Percentiles rank a stretch among this genome's conserved stretches.
phyloP scores from a whole-genome alignment of 768 basidiomycete species.

The Tricholoma sp. region DNA sequence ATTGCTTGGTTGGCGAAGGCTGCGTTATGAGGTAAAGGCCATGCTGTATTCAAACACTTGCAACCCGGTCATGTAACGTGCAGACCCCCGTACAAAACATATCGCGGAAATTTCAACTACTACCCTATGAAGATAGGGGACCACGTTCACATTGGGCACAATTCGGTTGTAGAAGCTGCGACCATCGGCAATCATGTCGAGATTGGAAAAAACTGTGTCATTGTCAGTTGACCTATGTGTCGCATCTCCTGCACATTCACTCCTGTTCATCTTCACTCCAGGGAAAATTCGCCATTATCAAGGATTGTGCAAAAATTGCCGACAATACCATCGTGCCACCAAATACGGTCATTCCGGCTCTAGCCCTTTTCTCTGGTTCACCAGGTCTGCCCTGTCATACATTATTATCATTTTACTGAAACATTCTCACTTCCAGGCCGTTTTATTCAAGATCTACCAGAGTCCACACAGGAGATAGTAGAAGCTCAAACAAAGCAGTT shows the following conservation, averaged over 20 bases:
- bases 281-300: slow-evolving; percentile 97
- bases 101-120: slow-evolving; percentile 90
- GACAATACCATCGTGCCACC: slow-evolving; percentile 89
- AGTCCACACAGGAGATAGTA: slow-evolving; percentile 89
- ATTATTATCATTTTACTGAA: neutral
- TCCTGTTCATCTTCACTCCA: slow-evolving; percentile 31
- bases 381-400: slow-evolving; percentile 55
- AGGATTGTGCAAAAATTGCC: slow-evolving; percentile 87
- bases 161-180: slow-evolving; percentile 87
- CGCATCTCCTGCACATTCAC: neutral
- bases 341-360: slow-evolving; percentile 87
- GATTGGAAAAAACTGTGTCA: slow-evolving; percentile 93
- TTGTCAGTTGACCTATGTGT: slow-evolving; percentile 49
- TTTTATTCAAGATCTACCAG: slow-evolving; percentile 81
- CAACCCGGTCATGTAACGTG: neutral
- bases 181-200: slow-evolving; percentile 91
- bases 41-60: neutral
- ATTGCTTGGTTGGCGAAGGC: slow-evolving; percentile 87
- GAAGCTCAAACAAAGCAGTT: slow-evolving; percentile 82
- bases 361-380: slow-evolving; percentile 82
- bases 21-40: slow-evolving; percentile 74
- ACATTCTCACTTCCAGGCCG: slow-evolving; percentile 44
- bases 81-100: slow-evolving; percentile 86
- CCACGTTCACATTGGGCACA: slow-evolving; percentile 90
- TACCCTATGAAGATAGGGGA: slow-evolving; percentile 98